Base-by-base conservation (phyloP, 179 eudicot genomes). In the Vitellaria paradoxa region DNA sequence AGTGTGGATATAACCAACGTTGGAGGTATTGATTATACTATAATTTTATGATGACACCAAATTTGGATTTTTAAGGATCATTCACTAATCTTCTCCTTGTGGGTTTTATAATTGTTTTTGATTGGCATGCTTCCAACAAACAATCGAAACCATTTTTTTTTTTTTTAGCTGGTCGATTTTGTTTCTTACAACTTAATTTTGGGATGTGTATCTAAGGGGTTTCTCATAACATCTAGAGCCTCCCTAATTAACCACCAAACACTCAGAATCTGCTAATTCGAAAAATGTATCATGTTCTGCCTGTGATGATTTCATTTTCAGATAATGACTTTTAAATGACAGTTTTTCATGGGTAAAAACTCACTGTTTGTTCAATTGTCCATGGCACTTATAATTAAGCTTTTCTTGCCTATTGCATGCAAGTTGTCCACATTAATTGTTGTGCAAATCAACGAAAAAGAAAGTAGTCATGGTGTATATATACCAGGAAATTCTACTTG, bases 1-100 rank as follows among this genome's bases (percentile, higher is more conserved):
- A 75, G 82, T 74, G 95, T 91, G 79, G 90, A 91, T 86, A 81
- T 85, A 72, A 82, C 59, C 75, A 81, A 77, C 73, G 83, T 85
- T 83, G 91, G 87, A 86, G 95, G 95, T 91, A 83, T 59, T 66
- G 0, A 59, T 55, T 37, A 52, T 37, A 47, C 24, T 4, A 45
- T 68, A 26, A 61, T 21, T 42, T 30, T 30, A 21, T 23, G 57
- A 42, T 46, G 49, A 42, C 23, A 64, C 46, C 37, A 7, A n/a
- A 75, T 9, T 75, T 72, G 60, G 45, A 47, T 23, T 64, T 64
- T 75, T 64, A 65, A 47, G 47, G 69, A 10, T 40, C 23, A n/a
- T 56, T 6, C 13, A 11, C 46, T 61, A 9, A 8, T 61, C 21
- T 21, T 8, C 42, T 24, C 15, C 18, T 5, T 13, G 20, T 67